These are phyloP conservation scores for Ceratocystiopsis brevicomis DNA, from an alignment of 2,329 filamentous ascomycete genomes.

Conservation along the genomic window DNA sequence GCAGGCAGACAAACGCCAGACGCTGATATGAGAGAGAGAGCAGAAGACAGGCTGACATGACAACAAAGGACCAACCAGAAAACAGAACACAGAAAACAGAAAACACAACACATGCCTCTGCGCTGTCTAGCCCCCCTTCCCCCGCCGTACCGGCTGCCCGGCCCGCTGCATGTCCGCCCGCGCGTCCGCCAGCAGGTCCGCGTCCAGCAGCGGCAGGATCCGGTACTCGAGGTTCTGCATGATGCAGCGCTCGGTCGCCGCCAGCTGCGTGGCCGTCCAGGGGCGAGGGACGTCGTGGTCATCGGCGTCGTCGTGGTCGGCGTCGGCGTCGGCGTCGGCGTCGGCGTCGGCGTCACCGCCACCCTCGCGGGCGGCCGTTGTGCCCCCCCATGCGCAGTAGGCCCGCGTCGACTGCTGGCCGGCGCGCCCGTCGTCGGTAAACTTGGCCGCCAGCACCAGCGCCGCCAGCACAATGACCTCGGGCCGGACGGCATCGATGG, in stretches of 20 bases:
- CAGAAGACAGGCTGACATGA: neutral
- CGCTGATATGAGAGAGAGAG: neutral
- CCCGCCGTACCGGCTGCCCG: constrained; percentile 10
- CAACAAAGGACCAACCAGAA: neutral
- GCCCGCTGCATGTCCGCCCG: constrained; percentile 46
- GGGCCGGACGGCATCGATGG: constrained; percentile 39
- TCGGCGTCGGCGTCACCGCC: neutral
- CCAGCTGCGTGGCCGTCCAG: constrained; percentile 44
- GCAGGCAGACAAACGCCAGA: no score
- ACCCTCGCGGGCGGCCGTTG: neutral
- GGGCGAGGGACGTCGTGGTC: constrained; percentile 10
- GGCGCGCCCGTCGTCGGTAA: constrained; percentile 42
- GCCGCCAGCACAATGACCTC: constrained; percentile 45
- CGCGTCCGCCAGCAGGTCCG: constrained; percentile 36
- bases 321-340: no score
- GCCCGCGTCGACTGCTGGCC: constrained; percentile 31
- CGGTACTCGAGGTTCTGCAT: constrained; percentile 46
- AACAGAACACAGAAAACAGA: neutral
- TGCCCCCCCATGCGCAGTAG: constrained; percentile 21
- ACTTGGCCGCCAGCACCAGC: constrained; percentile 46
- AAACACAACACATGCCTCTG: neutral
- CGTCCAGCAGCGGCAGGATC: constrained; percentile 40
- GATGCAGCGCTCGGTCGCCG: constrained; percentile 42
- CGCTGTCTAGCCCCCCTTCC: neutral
- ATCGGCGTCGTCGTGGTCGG: neutral